phyloP scores from a whole-genome alignment of 257 asterid species.

The Fraxinus americana region DNA sequence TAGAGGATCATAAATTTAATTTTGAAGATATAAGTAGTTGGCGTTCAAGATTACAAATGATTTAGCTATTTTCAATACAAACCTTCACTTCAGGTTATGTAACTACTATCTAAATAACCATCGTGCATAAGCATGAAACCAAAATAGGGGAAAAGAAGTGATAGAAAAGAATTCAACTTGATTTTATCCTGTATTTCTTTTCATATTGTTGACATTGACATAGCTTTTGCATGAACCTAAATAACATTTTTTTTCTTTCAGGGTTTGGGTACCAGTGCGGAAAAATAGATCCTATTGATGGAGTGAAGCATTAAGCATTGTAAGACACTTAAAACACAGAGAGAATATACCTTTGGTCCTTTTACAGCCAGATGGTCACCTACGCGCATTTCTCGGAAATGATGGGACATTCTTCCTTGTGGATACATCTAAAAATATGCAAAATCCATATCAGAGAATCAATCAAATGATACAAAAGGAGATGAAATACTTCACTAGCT shows the following conservation, averaged over 20 bases:
- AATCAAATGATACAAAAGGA: slow-evolving; percentile 23
- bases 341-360: slow-evolving; percentile 85
- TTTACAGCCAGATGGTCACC: slow-evolving; percentile 88
- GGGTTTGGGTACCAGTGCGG: neutral
- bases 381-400: slow-evolving; percentile 87
- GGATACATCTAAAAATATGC: slow-evolving; percentile 78
- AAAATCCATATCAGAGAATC: slow-evolving; percentile 20
- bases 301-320: neutral
- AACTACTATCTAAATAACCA: neutral
- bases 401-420: slow-evolving; percentile 99
- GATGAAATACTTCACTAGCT: neutral
- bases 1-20: neutral
- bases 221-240: neutral
- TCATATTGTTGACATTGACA: neutral
- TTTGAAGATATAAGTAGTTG: neutral
- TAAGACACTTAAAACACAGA: slow-evolving; percentile 4
- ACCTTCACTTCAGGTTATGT: neutral
- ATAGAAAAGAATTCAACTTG: neutral
- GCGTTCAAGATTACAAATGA: neutral
- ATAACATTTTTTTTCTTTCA: neutral
- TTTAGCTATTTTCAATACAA: neutral
- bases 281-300: neutral
- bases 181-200: neutral
- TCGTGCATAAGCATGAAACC: neutral
- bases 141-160: neutral